A percentile compares a stretch with the other conserved stretches of the same genome.
phyloP scores from a whole-genome alignment of 352 stramenopile genomes.

The Pythium brassicae region DNA sequence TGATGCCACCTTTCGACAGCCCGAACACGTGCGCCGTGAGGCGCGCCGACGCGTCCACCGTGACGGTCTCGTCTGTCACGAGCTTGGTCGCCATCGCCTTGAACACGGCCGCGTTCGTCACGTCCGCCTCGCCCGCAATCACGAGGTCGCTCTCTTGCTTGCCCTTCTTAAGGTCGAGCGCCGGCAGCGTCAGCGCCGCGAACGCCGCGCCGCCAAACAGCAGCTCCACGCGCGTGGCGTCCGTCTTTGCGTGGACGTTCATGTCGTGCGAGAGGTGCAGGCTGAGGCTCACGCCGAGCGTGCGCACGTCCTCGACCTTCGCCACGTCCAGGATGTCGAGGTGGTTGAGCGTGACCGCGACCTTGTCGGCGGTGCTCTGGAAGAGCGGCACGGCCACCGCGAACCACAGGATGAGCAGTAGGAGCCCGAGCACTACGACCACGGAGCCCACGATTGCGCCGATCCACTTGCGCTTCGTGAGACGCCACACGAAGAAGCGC shows the following conservation, averaged over 20 bases:
- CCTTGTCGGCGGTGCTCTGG: slow-evolving; percentile 54
- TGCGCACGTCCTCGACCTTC: slow-evolving; percentile 18
- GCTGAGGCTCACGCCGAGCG: slow-evolving; percentile 40
- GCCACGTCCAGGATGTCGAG: slow-evolving; percentile 51
- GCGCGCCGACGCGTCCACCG: slow-evolving; percentile 26
- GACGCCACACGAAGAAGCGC: slow-evolving; percentile 45
- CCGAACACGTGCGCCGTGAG: slow-evolving; percentile 45
- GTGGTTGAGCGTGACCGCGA: slow-evolving; percentile 57
- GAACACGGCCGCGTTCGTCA: slow-evolving; percentile 43
- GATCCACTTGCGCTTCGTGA: slow-evolving; percentile 53
- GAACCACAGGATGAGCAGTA: slow-evolving; percentile 66
- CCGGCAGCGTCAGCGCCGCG: slow-evolving; percentile 39
- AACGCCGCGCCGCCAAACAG: slow-evolving; percentile 41
- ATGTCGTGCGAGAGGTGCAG: slow-evolving; percentile 48
- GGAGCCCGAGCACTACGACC: slow-evolving; percentile 31
- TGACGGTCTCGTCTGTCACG: slow-evolving; percentile 30
- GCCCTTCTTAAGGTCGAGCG: slow-evolving; percentile 42
- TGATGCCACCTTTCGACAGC: slow-evolving; percentile 45
- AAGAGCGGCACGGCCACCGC: slow-evolving; percentile 51
- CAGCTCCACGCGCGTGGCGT: slow-evolving; percentile 44
- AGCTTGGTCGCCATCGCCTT: slow-evolving; percentile 32
- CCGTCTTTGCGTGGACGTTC: slow-evolving; percentile 31
- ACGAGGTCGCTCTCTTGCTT: slow-evolving; percentile 52
- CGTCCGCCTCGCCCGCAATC: slow-evolving; percentile 24
- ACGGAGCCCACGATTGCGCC: slow-evolving; percentile 32